Evolutionary conservation across 2,329 filamentous ascomycete genomes (phyloP).

Genomic region (Lithohypha guttulata): DNA sequence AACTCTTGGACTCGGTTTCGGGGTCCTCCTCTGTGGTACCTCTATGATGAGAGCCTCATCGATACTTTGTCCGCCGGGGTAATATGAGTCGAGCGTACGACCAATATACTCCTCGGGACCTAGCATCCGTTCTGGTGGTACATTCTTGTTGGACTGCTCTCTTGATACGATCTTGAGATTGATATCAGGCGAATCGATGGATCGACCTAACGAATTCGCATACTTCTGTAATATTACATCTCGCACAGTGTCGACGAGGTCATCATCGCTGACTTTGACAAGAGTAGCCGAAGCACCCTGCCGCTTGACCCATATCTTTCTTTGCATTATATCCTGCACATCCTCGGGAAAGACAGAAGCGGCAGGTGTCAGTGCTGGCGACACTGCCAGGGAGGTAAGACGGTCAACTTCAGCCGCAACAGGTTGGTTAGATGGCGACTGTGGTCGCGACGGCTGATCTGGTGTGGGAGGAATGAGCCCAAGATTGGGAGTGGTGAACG

Average conservation of each 20-base stretch:
- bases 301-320: constrained; percentile 93
- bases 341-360: constrained; percentile 12
- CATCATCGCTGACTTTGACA: constrained; percentile 74
- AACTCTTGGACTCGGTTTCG: constrained; percentile 63
- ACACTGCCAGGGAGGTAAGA: constrained; percentile 12
- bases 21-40: constrained; percentile 63
- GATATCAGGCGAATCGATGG: constrained; percentile 84
- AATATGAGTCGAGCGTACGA: constrained; percentile 68
- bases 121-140: constrained; percentile 54
- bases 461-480: too few relatives aligned
- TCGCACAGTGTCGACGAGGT: constrained; percentile 87
- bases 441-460: too few relatives aligned
- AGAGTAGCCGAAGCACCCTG: constrained; percentile 76
- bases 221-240: constrained; percentile 91
- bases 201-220: constrained; percentile 77
- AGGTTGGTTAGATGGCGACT: too few relatives aligned
- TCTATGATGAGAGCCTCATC: constrained; percentile 89
- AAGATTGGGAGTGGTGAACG: too few relatives aligned
- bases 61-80: constrained; percentile 73
- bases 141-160: constrained; percentile 37
- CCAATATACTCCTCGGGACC: constrained; percentile 79
- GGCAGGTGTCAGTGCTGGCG: constrained; percentile 14
- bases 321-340: constrained; percentile 26
- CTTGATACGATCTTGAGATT: constrained; percentile 66
- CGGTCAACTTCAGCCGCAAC: too few relatives aligned